Percentiles rank a stretch among this genome's conserved stretches.
These are phyloP conservation scores for Lactarius quietus DNA, from an alignment of 768 basidiomycete species.

Conservation along the genomic window DNA sequence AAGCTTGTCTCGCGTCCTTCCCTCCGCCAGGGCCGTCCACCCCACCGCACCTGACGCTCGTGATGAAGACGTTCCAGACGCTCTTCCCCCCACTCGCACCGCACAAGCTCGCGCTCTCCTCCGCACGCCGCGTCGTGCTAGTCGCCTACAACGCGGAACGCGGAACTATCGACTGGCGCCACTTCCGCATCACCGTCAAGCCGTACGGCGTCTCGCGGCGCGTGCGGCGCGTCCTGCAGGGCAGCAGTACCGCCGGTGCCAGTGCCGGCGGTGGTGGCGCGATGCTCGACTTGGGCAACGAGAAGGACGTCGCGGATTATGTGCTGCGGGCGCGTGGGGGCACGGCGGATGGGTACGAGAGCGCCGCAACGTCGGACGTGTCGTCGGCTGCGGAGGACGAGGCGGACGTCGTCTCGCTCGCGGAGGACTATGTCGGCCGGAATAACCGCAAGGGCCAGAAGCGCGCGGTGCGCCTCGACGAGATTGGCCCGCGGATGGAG, in stretches of 20 bases:
- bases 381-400: conserved; percentile 86
- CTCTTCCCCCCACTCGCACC: conserved; percentile 93
- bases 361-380: conserved; percentile 55
- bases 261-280: conserved; percentile 30
- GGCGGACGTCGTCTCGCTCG: conserved; percentile 73
- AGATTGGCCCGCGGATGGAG: conserved; percentile 96
- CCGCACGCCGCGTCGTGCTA: conserved; percentile 91
- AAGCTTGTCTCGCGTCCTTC: conserved; percentile 93
- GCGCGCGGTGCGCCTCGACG: conserved; percentile 87
- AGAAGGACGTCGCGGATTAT: conserved; percentile 95
- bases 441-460: conserved; percentile 91
- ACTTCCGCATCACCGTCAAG: conserved; percentile 93
- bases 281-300: conserved; percentile 79
- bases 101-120: conserved; percentile 72
- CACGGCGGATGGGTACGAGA: conserved; percentile 65
- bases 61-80: conserved; percentile 95
- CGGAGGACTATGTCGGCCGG: conserved; percentile 91
- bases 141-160: conserved; percentile 85
- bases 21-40: conserved; percentile 69
- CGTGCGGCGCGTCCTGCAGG: conserved; percentile 81
- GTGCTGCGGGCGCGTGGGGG: conserved; percentile 60
- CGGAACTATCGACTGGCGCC: conserved; percentile 87
- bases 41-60: conserved; percentile 80
- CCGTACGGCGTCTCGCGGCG: conserved; percentile 92
- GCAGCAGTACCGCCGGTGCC: conserved; percentile 32